phyloP scores from a whole-genome alignment of 2,329 filamentous ascomycete genomes.

The Fusarium sp. region DNA sequence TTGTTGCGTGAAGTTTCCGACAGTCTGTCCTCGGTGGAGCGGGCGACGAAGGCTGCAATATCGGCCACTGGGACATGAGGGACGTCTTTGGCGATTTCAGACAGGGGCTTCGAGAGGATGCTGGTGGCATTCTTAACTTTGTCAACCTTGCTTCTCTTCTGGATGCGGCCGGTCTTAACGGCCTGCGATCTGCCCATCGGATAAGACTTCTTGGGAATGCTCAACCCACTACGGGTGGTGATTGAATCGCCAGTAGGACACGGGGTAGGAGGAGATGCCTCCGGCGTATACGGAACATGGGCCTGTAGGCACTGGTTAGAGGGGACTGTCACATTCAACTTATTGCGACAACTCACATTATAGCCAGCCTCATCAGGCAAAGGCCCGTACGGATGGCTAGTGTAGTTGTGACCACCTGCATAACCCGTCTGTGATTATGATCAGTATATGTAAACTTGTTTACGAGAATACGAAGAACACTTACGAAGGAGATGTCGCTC shows the following conservation, averaged over 20 bases:
- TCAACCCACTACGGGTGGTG: constrained; percentile 54
- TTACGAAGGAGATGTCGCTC: constrained; percentile 33
- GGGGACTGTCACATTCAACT: not conserved
- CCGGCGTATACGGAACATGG: constrained; percentile 55
- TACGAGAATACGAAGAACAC: not conserved
- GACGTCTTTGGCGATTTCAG: constrained; percentile 74
- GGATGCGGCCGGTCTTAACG: constrained; percentile 38
- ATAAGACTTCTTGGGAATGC: constrained; percentile 42
- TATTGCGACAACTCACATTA: constrained; percentile 25
- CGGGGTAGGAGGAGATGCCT: constrained; percentile 62
- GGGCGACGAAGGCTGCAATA: constrained; percentile 83
- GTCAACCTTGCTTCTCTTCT: constrained; percentile 49
- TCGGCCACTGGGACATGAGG: constrained; percentile 75
- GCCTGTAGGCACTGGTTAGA: constrained; percentile 24
- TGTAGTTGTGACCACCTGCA: constrained; percentile 11
- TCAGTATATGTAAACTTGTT: not conserved
- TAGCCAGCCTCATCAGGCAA: constrained; percentile 39
- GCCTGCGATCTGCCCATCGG: constrained; percentile 16
- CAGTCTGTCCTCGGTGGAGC: constrained; percentile 73
- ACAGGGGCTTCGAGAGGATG: constrained; percentile 75
- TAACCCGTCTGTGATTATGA: constrained; percentile 25
- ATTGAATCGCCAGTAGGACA: constrained; percentile 43
- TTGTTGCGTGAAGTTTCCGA: constrained; percentile 74
- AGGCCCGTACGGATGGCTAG: constrained; percentile 34
- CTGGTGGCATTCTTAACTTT: constrained; percentile 51